phyloP scores from a whole-genome alignment of 2,329 filamentous ascomycete genomes.

The Penicillium vulpinum region DNA sequence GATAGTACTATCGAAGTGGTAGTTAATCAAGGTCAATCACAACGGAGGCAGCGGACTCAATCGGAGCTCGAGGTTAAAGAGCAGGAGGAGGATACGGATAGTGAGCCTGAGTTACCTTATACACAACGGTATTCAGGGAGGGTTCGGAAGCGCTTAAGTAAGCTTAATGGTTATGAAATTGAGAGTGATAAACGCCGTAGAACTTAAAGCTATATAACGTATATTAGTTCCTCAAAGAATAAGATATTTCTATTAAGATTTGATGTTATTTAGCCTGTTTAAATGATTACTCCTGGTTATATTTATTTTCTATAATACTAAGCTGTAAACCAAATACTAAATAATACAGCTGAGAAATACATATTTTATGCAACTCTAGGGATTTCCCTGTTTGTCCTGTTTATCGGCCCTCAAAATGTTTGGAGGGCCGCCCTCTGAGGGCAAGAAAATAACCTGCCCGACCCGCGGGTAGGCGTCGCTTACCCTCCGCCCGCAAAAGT shows the following conservation, averaged over 20 bases:
- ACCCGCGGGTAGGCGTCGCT: too few relatives aligned
- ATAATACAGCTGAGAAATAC: neutral
- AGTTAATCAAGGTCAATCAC: neutral
- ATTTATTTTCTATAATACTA: neutral
- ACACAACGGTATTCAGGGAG: too few relatives aligned
- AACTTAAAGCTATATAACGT: neutral
- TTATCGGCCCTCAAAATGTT: constrained; percentile 1
- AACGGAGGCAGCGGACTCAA: neutral
- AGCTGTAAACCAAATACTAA: neutral
- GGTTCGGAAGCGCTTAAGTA: too few relatives aligned
- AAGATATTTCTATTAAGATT: neutral
- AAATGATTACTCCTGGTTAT: neutral
- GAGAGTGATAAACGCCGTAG: neutral
- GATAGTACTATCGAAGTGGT: neutral
- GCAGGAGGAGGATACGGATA: too few relatives aligned
- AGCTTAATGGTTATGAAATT: too few relatives aligned
- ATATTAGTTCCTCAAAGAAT: neutral
- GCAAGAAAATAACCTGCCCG: too few relatives aligned
- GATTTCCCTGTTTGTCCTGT: neutral
- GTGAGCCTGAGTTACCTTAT: too few relatives aligned
- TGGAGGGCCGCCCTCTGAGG: too few relatives aligned
- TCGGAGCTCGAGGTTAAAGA: neutral
- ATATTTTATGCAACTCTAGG: neutral
- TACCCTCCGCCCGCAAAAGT: too few relatives aligned
- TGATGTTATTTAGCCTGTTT: neutral